Evolutionary conservation across 495 filamentous ascomycete genomes (phyloP), one percentile per base, ranked within the genome.

Genomic region (Neurospora sp.): DNA sequence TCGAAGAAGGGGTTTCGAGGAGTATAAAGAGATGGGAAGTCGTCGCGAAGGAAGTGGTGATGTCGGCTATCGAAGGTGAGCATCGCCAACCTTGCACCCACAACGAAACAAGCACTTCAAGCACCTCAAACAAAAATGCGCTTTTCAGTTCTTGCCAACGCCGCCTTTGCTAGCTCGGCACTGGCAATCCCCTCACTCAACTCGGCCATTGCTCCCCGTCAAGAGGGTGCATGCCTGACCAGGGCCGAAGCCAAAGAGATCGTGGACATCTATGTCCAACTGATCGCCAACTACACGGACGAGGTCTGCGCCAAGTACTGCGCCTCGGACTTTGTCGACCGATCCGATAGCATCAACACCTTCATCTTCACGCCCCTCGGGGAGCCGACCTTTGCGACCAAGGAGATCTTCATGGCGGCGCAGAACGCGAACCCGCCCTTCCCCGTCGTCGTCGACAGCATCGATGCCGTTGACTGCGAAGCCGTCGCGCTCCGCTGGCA

Each of bases 301-400:
- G 76, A 70, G 8, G 80, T 76, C 70, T 77, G 77, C 76, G 78
- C 75, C 40, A 82, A 81, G 78, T 82, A 82, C 78, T 79, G 77
- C 73, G 78, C 79, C 70, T 74, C 74, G 35, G 74, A 74, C 70
- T 82, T 82, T 40, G 79, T 77, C 72, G 76, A 82, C 76, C 72
- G 77, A 41, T 79, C 78, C 65, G 78, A 81, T 75, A 80, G 80
- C 79, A 82, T 82, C 79, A 81, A 81, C 79, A 79, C 79, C 75
- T 78, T 82, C 79, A 81, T 79, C 73, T 75, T 77, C 79, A 53
- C 72, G 69, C 78, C 79, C 44, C 76, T 81, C 16, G 79, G 78
- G 70, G 72, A 74, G 72, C 76, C 75, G 45, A 81, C 79, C n/a
- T 81, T 81, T 70, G 77, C 75, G 44, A 80, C 78, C 76, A 81